These are phyloP conservation scores for Saccharomyces pastorianus DNA, from an alignment of 1,139 yeast species.

Conservation along the genomic window DNA sequence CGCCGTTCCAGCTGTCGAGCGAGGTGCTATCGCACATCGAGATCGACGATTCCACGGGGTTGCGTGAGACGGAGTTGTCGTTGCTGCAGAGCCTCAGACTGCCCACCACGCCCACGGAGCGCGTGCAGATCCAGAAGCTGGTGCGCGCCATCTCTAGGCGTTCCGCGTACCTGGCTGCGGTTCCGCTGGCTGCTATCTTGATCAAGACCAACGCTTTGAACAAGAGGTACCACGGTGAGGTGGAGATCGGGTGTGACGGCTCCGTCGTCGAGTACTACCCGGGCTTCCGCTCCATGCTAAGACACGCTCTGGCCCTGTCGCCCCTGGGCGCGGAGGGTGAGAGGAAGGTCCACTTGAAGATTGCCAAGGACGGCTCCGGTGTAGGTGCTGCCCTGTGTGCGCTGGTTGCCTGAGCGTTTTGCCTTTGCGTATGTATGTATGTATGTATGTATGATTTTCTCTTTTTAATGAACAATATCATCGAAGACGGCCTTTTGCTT, in stretches of 20 bases:
- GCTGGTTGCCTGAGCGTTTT: conserved; percentile 20
- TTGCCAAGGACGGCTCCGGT: conserved; percentile 91
- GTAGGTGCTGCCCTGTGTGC: conserved; percentile 97
- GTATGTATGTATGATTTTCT: neutral
- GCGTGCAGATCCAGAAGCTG: conserved; percentile 58
- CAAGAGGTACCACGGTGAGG: conserved; percentile 51
- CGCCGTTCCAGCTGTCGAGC: conserved; percentile 74
- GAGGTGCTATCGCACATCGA: conserved; percentile 77
- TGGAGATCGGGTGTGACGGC: conserved; percentile 93
- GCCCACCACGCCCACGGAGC: conserved; percentile 61
- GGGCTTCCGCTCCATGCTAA: conserved; percentile 65
- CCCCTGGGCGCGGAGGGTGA: conserved; percentile 64
- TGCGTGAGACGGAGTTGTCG: conserved; percentile 57
- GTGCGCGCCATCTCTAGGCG: conserved; percentile 75
- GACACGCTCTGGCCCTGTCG: conserved; percentile 64
- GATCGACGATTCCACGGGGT: conserved; percentile 66
- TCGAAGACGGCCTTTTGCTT: neutral
- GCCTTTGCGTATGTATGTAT: neutral
- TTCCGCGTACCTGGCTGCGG: conserved; percentile 79
- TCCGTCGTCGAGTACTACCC: conserved; percentile 90
- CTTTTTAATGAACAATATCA: neutral
- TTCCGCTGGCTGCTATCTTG: conserved; percentile 77
- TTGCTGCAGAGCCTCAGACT: conserved; percentile 57
- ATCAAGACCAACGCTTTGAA: conserved; percentile 49
- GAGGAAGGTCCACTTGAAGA: conserved; percentile 61